A percentile compares a stretch with the other conserved stretches of the same genome.
These are phyloP conservation scores for Lodderomyces beijingensis DNA, from an alignment of 1,139 yeast species.

Conservation along the genomic window DNA sequence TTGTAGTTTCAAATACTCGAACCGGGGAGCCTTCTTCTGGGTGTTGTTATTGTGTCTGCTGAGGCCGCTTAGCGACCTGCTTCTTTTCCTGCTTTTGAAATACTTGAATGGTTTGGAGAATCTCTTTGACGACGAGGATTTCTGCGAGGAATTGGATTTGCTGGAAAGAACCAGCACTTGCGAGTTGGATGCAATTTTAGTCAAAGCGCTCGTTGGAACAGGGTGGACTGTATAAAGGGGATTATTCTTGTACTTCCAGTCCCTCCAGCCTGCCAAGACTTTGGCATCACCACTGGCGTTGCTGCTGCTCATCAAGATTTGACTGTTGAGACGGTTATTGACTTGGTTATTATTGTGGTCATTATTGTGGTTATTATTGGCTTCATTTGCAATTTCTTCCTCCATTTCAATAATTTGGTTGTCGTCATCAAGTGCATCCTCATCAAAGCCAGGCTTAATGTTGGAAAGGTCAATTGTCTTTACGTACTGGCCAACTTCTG, in stretches of 20 bases:
- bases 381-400: background rate
- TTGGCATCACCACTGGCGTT: constrained; percentile 13
- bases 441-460: constrained; percentile 44
- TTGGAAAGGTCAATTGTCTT: constrained; percentile 54
- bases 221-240: constrained; percentile 50
- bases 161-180: constrained; percentile 17
- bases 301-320: background rate
- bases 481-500: constrained; percentile 53
- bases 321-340: no score
- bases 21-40: constrained; percentile 10
- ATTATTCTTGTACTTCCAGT: constrained; percentile 74
- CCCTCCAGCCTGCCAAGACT: constrained; percentile 76
- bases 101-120: constrained; percentile 23
- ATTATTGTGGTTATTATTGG: constrained; percentile 1
- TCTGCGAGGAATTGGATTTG: constrained; percentile 17
- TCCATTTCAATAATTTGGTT: background rate
- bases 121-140: constrained; percentile 16
- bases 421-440: constrained; percentile 12
- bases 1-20: constrained; percentile 12
- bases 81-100: constrained; percentile 21
- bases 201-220: constrained; percentile 16
- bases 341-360: background rate
- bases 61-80: constrained; percentile 11
- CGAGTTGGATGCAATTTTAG: constrained; percentile 21
- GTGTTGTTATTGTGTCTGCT: constrained; percentile 2